phyloP scores from a whole-genome alignment of 805 yeast genomes.

The Suhomyces xylopsoci region DNA sequence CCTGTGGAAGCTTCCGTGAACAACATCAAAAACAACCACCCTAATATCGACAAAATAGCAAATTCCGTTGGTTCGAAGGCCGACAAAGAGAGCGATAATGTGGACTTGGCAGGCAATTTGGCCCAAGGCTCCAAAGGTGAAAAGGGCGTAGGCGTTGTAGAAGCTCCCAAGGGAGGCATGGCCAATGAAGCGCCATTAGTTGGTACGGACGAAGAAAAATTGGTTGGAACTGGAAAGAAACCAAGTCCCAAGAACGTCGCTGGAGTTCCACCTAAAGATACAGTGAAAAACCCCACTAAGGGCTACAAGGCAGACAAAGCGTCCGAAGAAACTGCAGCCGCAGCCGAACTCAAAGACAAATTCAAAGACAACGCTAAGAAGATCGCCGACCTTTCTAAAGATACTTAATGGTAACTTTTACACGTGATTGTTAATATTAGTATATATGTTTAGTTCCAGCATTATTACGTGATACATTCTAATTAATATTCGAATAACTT shows the following conservation, averaged over 20 bases:
- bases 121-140: constrained; percentile 40
- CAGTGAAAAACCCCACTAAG: constrained; percentile 1
- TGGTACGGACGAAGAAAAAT: constrained; percentile 36
- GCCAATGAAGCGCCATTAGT: constrained; percentile 45
- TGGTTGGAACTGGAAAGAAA: constrained; percentile 20
- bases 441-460: neutral
- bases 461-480: neutral
- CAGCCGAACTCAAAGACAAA: neutral
- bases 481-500: neutral
- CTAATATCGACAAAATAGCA: constrained; percentile 25
- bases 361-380: neutral
- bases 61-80: constrained; percentile 27
- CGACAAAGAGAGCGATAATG: constrained; percentile 32
- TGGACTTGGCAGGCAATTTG: constrained; percentile 37
- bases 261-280: neutral
- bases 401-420: neutral
- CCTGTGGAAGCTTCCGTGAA: constrained; percentile 3
- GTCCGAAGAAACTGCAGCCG: neutral
- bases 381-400: constrained; percentile 1
- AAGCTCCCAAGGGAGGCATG: constrained; percentile 47
- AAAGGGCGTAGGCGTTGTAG: constrained; percentile 36
- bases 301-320: constrained; percentile 13
- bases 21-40: neutral
- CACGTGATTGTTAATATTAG: neutral
- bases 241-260: neutral